These are phyloP conservation scores for Fusarium brevicatenulatum DNA, from an alignment of 2,329 filamentous ascomycete species.

Conservation along the genomic window DNA sequence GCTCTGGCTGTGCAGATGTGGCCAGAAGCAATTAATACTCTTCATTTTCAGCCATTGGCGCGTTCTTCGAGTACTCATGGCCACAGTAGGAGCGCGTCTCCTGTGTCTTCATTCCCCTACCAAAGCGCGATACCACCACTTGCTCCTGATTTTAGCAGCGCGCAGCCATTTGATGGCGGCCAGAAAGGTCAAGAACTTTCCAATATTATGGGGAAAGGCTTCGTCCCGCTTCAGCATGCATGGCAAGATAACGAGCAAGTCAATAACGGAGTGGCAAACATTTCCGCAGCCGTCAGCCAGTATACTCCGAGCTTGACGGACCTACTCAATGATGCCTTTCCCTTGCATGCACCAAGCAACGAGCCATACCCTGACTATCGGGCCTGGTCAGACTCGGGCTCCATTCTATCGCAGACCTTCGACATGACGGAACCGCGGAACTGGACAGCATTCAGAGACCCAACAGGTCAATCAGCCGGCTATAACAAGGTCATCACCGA, in stretches of 20 bases:
- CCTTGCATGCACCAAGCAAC: too few species aligned
- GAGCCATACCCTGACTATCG: accelerated
- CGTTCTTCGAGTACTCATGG: not conserved
- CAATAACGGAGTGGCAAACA: not conserved
- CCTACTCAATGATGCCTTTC: too few species aligned
- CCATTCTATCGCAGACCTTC: not conserved
- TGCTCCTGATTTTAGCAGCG: accelerated
- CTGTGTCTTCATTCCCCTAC: not conserved
- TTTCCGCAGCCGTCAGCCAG: accelerated
- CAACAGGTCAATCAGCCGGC: accelerated
- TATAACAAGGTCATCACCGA: accelerated
- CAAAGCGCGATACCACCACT: not conserved
- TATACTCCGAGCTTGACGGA: too few species aligned
- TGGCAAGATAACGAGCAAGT: not conserved
- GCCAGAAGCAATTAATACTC: conserved; percentile 19
- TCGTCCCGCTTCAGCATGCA: too few species aligned
- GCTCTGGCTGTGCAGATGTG: conserved; percentile 13
- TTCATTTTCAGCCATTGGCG: not conserved
- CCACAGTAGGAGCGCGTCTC: not conserved
- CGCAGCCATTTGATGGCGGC: not conserved
- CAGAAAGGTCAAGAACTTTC: not conserved
- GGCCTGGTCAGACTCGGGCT: not conserved
- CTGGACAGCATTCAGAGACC: not conserved
- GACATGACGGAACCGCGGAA: accelerated
- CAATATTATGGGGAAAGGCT: accelerated